Conservation (phyloP, 495 filamentous ascomycete species). For the Aspergillus nidulans region DNA sequence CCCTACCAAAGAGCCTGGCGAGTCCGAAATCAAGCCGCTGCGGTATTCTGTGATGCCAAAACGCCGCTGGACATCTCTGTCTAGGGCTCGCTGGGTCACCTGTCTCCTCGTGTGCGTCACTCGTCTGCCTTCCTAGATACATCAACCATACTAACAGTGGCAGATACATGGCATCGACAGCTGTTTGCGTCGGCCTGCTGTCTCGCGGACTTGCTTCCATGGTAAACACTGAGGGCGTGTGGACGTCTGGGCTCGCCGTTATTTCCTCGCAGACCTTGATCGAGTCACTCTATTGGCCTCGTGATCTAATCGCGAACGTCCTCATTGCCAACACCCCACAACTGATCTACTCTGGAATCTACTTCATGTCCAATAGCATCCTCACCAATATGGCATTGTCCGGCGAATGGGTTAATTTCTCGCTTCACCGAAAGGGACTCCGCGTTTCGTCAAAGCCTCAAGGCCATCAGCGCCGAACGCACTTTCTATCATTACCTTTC, state of each 20-base stretch:
- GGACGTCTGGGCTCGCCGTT: conserved; percentile 11
- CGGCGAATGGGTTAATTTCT: conserved; percentile 30
- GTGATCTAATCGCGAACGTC: neutral
- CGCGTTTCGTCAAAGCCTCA: conserved; percentile 40
- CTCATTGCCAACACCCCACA: conserved; percentile 38
- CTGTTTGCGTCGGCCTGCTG: neutral
- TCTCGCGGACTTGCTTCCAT: neutral
- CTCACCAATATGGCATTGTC: conserved; percentile 38
- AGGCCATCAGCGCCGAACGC: conserved; percentile 38
- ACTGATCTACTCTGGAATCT: conserved; percentile 37
- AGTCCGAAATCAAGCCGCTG: too few species aligned
- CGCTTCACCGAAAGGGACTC: conserved; percentile 28
- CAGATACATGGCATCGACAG: neutral
- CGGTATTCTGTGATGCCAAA: neutral
- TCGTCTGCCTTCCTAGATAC: neutral
- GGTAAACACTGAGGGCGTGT: conserved; percentile 11
- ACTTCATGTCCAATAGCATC: conserved; percentile 36
- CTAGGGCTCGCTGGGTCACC: neutral
- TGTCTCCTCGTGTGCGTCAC: neutral
- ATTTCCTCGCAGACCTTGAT: conserved; percentile 1
- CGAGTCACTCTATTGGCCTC: neutral
- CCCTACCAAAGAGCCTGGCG: neutral
- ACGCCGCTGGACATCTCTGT: neutral
- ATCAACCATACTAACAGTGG: neutral
- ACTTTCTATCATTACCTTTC: conserved; percentile 39